Percentiles rank a stretch among this genome's conserved stretches.
Evolutionary conservation across 805 yeast genomes (phyloP).

Genomic region (Monosporozyma servazzii): DNA sequence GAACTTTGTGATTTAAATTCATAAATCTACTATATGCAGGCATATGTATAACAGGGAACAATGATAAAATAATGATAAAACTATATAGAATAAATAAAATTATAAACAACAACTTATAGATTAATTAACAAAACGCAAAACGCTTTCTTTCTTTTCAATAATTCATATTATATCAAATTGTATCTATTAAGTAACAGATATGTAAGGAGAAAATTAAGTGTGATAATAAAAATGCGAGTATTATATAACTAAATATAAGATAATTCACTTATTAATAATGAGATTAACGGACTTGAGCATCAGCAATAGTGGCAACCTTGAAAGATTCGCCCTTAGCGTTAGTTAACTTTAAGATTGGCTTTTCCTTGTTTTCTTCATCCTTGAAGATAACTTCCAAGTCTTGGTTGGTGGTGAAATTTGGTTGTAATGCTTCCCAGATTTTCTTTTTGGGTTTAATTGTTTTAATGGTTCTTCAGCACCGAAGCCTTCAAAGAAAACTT

Average conservation of each 20-base stretch:
- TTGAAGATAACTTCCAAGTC: slow-evolving; percentile 70
- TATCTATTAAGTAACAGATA: neutral
- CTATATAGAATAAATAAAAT: neutral
- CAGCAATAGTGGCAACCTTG: slow-evolving; percentile 59
- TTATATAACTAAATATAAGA: neutral
- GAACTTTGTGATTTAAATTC: slow-evolving; percentile 2
- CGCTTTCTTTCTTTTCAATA: no score
- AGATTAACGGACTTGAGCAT: slow-evolving; percentile 68
- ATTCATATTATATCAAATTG: neutral
- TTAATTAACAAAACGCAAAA: neutral
- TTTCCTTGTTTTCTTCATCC: slow-evolving; percentile 57
- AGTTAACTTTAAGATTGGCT: slow-evolving; percentile 56
- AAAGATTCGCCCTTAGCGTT: slow-evolving; percentile 73
- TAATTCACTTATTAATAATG: neutral
- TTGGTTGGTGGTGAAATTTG: slow-evolving; percentile 75
- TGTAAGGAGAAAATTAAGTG: neutral
- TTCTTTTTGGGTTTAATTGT: slow-evolving; percentile 95
- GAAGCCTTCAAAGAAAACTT: slow-evolving; percentile 86
- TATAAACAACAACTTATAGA: neutral
- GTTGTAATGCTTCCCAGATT: slow-evolving; percentile 93
- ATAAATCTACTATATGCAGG: no score
- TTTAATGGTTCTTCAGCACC: slow-evolving; percentile 78
- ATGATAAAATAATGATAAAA: neutral
- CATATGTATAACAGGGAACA: neutral
- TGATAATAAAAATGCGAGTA: neutral